Evolutionary conservation across 257 asterid genomes (phyloP), one percentile per base, ranked within the genome.

Genomic region (Mentha longifolia): DNA sequence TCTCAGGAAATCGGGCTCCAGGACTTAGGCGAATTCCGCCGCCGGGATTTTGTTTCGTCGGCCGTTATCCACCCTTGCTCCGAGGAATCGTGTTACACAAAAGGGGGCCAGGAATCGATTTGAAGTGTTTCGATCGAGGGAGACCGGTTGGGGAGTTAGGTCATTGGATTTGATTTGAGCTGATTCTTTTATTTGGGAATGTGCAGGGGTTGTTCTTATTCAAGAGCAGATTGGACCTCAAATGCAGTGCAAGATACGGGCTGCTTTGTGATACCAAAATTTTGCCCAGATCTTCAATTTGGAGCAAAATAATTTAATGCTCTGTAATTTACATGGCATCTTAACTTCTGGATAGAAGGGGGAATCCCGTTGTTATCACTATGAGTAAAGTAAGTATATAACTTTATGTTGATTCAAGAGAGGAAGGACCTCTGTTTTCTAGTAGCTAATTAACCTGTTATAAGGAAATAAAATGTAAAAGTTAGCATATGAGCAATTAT

Each of bases 81-180:
- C n/a, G n/a, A n/a, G 84, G 46, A 93, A 93, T 51, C 89, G 98
- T 22, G 97, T 93, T 73, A 58, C 88, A 19, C 98, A 93, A 63
- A 91, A 83, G 65, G 98, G 98, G 30, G 77, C 86, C 42, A 87
- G 67, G 78, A 76, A 89, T 76, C 81, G 89, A 20, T 82, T 93
- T 56, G 97, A 93, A 76, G 91, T 93, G 72, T 93, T 91, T 67
- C 83, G 98, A 78, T 90, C 98, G 2, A 85, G 83, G 67, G 96
- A 91, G 77, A 87, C 94, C 15, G 87, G 90, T 65, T 93, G 98
- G 98, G 98, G 95, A 57, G 92, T 93, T 76, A 85, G 98, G 81
- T 88, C 97, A 0, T 51, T 93, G 74, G 95, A 93, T 78, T 79
- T 93, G 84, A 89, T 91, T 66, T 94, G 68, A 66, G 98, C 97